Percentiles rank a stretch among this genome's conserved stretches.
phyloP scores from a whole-genome alignment of 371 early-diverging fungal genomes.

The Rhizomucor miehei region DNA sequence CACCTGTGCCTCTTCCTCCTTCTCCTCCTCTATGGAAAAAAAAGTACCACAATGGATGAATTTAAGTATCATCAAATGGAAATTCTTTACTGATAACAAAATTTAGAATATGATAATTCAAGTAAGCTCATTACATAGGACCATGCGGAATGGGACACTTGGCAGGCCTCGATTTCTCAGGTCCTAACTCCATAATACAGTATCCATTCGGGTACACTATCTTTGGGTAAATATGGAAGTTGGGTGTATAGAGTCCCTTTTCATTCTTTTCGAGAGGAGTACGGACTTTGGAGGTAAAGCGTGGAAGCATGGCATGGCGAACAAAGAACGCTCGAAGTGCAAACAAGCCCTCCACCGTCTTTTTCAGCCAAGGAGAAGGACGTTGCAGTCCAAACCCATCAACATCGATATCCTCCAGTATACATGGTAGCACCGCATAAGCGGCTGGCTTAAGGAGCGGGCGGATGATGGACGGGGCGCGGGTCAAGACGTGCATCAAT shows the following conservation, averaged over 20 bases:
- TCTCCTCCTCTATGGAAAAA: no score
- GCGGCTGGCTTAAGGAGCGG: conserved; percentile 8
- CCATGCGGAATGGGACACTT: conserved; percentile 9
- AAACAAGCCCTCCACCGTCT: conserved; percentile 11
- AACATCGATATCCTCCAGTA: conserved; percentile 24
- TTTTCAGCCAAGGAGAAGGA: conserved; percentile 16
- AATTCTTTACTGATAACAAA: no score
- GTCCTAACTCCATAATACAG: conserved; percentile 35
- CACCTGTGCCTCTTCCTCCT: no score
- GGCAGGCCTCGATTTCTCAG: conserved; percentile 24
- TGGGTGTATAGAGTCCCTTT: conserved; percentile 26
- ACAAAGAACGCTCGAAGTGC: conserved; percentile 20
- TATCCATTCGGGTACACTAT: conserved; percentile 34
- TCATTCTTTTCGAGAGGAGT: conserved; percentile 26
- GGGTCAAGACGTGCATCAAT: conserved; percentile 22
- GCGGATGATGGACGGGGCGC: conserved; percentile 22
- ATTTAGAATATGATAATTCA: not conserved
- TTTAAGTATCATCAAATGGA: no score
- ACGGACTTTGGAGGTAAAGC: conserved; percentile 17
- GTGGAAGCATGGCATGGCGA: conserved; percentile 30
- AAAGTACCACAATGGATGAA: no score
- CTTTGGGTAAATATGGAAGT: conserved; percentile 18
- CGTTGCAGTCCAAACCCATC: conserved; percentile 23
- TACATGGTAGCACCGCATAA: conserved; percentile 11
- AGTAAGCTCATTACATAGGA: not conserved